Conservation (phyloP, 2,329 filamentous ascomycete genomes). For the Alternaria burnsii region DNA sequence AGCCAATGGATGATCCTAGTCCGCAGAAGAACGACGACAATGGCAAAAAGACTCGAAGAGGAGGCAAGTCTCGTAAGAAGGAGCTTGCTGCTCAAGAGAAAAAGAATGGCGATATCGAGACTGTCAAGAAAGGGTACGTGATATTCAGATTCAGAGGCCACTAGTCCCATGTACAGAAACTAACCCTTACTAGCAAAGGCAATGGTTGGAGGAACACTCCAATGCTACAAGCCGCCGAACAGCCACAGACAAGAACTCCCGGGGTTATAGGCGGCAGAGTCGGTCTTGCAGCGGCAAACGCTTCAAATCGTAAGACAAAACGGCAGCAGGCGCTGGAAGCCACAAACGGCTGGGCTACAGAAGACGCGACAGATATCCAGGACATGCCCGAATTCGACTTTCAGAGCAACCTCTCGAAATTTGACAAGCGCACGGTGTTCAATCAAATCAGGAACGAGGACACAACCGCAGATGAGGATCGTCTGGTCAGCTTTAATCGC, state of each 20-base stretch:
- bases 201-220: slow-evolving; percentile 75
- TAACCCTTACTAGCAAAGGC: slow-evolving; percentile 55
- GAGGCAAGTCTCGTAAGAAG: slow-evolving; percentile 57
- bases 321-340: slow-evolving; percentile 62
- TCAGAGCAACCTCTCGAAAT: slow-evolving; percentile 85
- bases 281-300: slow-evolving; percentile 47
- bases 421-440: slow-evolving; percentile 92
- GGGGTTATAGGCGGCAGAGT: slow-evolving; percentile 51
- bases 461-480: slow-evolving; percentile 84
- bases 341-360: slow-evolving; percentile 90
- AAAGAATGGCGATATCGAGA: slow-evolving; percentile 44
- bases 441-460: slow-evolving; percentile 91
- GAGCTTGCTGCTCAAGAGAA: slow-evolving; percentile 54
- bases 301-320: slow-evolving; percentile 54
- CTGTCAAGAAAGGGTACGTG: slow-evolving; percentile 45
- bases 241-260: slow-evolving; percentile 46
- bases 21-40: slow-evolving; percentile 47
- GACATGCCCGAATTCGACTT: slow-evolving; percentile 97
- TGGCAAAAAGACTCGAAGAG: slow-evolving; percentile 56
- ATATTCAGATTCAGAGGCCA: slow-evolving; percentile 28
- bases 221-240: slow-evolving; percentile 67
- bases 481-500: slow-evolving; percentile 90
- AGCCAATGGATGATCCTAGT: slow-evolving; percentile 50
- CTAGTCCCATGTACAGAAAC: slow-evolving; percentile 1
- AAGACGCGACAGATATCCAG: slow-evolving; percentile 93